Evolutionary conservation across 805 yeast genomes (phyloP).

Genomic region (Saccharomyces kudriavzevii): DNA sequence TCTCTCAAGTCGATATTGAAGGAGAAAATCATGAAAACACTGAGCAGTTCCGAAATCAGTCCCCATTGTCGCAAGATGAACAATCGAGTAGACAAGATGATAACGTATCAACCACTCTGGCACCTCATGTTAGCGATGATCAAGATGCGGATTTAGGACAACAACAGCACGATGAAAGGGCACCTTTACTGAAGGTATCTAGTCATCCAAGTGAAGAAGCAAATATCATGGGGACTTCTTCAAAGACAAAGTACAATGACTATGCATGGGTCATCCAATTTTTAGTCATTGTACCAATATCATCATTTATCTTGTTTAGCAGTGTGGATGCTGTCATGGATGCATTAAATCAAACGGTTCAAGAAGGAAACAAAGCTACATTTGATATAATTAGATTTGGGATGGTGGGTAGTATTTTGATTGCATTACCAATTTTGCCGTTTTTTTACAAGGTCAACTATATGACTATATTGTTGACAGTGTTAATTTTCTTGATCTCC

Average conservation of each 20-base stretch:
- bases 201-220: slow-evolving; percentile 3
- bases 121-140: neutral
- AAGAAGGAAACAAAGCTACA: slow-evolving; percentile 45
- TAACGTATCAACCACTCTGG: neutral
- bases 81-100: neutral
- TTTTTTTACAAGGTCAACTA: slow-evolving; percentile 60
- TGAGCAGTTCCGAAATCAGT: neutral
- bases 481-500: slow-evolving; percentile 34
- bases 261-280: slow-evolving; percentile 82
- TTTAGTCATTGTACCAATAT: slow-evolving; percentile 56
- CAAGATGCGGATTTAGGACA: neutral
- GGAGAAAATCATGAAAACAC: slow-evolving; percentile 2
- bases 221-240: neutral
- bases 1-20: neutral
- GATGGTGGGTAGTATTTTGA: slow-evolving; percentile 28
- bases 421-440: slow-evolving; percentile 51
- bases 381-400: slow-evolving; percentile 29
- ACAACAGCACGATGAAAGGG: slow-evolving; percentile 20
- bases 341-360: slow-evolving; percentile 62
- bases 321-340: slow-evolving; percentile 48
- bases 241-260: slow-evolving; percentile 21
- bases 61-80: neutral
- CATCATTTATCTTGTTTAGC: slow-evolving; percentile 46
- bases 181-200: slow-evolving; percentile 25
- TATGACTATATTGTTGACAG: slow-evolving; percentile 35